Evolutionary conservation across 2,329 filamentous ascomycete species (phyloP).

Genomic region (Pyricularia sp.): DNA sequence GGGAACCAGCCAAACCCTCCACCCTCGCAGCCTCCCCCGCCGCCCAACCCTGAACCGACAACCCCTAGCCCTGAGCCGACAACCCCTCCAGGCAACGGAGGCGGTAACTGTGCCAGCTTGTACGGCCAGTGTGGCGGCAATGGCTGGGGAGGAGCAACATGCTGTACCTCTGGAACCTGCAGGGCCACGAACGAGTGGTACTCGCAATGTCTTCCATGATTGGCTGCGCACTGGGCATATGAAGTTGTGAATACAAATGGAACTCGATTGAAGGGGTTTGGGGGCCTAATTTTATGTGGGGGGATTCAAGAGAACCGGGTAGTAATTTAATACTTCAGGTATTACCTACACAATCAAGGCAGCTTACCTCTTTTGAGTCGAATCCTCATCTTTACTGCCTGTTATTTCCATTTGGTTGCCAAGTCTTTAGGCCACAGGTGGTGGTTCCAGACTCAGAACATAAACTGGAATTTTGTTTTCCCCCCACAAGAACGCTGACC

Average conservation of each 20-base stretch:
- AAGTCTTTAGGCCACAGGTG: neutral
- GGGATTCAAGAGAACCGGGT: neutral
- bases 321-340: neutral
- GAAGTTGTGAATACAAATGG: neutral
- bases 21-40: neutral
- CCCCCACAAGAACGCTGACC: too few relatives aligned
- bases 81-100: neutral
- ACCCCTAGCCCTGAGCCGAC: neutral
- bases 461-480: too few relatives aligned
- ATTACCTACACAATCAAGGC: too few relatives aligned
- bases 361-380: neutral
- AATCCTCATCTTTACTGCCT: neutral
- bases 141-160: constrained; percentile 4
- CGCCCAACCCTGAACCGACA: neutral
- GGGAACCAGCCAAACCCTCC: neutral
- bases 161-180: constrained; percentile 2
- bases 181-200: constrained; percentile 3
- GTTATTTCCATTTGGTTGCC: neutral
- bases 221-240: neutral
- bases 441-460: neutral
- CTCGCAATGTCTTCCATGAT: constrained; percentile 2
- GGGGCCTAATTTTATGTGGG: neutral
- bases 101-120: neutral
- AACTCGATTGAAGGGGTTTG: neutral
- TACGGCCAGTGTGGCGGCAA: constrained; percentile 6